Evolutionary conservation across 2,329 filamentous ascomycete genomes (phyloP), one percentile per base, ranked within the genome.

Genomic region (Fusarium nurragi): DNA sequence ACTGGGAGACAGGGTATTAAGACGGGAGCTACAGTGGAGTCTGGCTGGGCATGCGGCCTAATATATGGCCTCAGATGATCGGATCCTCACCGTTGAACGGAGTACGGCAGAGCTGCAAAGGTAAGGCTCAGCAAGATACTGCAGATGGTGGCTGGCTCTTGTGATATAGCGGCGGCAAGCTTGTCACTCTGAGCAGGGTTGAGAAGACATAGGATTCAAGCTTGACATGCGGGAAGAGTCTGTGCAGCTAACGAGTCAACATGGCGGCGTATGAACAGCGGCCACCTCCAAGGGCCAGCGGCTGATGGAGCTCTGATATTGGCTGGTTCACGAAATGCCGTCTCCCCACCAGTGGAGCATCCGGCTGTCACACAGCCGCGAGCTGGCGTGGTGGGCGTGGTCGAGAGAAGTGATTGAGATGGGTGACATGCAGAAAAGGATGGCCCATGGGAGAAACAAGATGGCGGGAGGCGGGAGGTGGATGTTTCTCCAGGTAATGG

Each of bases 301-400:
- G 80, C 71, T 78, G 82, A 77, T 74, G 73, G 77, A 71, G 75
- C 75, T 76, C 78, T 79, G 77, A 85, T 84, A 86, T 86, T 86
- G 84, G 83, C 78, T 80, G 79, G 74, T 38, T 41, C 36, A 43
- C 52, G 51, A 70, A 53, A 73, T 72, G 69, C 56, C 43, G 60
- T 61, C 59, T 65, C 56, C 61, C 56, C 64, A 65, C 67, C 50
- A 49, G 69, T 72, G 65, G 52, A 73, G 60, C 54, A 67, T 65
- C 30, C 52, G 50, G 50, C 54, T 64, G 65, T 69, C 69, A 74
- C 72, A 75, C 70, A 68, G 48, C 65, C 60, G 70, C 63, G 64
- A 67, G 53, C 55, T 63, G 64, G 26, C 26, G 13, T 30, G 26
- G 23, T 25, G 23, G 23, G 59, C 51, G 46, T 60, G 51, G 53